Base-by-base conservation (phyloP, 352 stramenopile species). In the Phytophthora idaei region DNA sequence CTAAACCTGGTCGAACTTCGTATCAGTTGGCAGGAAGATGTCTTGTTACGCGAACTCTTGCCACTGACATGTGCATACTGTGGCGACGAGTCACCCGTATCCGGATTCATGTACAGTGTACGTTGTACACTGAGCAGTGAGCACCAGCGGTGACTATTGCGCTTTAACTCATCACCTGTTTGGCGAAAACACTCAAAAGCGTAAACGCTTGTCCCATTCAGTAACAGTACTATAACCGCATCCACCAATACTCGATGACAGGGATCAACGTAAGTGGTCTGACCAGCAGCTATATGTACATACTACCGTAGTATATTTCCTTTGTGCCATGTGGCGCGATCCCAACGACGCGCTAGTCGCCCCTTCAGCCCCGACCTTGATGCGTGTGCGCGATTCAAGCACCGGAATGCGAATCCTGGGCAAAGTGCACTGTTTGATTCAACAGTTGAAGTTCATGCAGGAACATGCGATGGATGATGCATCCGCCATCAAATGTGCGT, bases 401-500 rank as follows among this genome's bases (percentile, higher is more conserved):
- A 64, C 57, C 54, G 52, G 44, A 68, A 68, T 37, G 32, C 21
- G 21, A 21, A 21, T 21, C 21, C 21, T 21, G 21, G 21, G 8
- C 12, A 11, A 41, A 4, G 12, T 5, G 10, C 14, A 25, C 34
- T 27, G 44, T 49, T 6, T 41, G 57, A 21, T 62, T 17, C n/a
- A 46, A 14, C 36, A n/a, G 27, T 62, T 68, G 52, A 68, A 57
- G 34, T 57, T 62, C 29, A 32, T 41, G 21, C 21, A 21, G 21
- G 21, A 21, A 21, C 21, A 21, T 21, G 21, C 21, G 21, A 21
- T 21, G 21, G 21, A 21, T 21, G 21, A 21, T 21, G 27, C 21
- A 60, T 34, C 52, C 53, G 39, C 45, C 61, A 68, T 68, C 52
- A 68, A 68, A 53, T 56, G 27, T 68, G 61, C 45, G 61, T 68